Percentiles rank a stretch among this genome's conserved stretches.
phyloP scores from a whole-genome alignment of 1,139 yeast species.

The Debaryomyces fabryi region DNA sequence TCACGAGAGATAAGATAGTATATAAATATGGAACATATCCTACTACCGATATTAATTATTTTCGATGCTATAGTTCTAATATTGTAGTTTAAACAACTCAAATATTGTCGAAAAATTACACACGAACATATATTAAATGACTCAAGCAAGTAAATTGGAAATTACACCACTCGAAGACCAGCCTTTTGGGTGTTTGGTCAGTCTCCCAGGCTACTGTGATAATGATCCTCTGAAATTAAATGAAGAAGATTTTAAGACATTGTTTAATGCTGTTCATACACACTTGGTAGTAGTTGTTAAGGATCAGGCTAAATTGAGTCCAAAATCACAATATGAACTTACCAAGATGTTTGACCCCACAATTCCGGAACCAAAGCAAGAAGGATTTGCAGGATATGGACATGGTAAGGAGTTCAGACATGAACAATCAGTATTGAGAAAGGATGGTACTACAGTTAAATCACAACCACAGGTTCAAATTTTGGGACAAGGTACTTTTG shows the following conservation, averaged over 20 bases:
- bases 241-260: constrained; percentile 62
- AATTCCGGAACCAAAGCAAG: constrained; percentile 50
- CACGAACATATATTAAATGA: constrained; percentile 17
- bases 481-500: constrained; percentile 78
- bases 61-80: neutral
- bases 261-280: constrained; percentile 65
- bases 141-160: constrained; percentile 26
- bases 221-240: constrained; percentile 73
- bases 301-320: constrained; percentile 62
- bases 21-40: neutral
- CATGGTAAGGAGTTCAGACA: constrained; percentile 87
- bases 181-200: constrained; percentile 69
- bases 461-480: constrained; percentile 87
- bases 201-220: constrained; percentile 64
- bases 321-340: constrained; percentile 71
- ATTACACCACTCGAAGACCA: constrained; percentile 53
- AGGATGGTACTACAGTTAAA: constrained; percentile 80
- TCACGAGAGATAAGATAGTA: neutral
- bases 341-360: constrained; percentile 80
- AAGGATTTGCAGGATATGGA: constrained; percentile 64
- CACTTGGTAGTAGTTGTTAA: constrained; percentile 77
- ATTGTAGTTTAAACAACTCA: neutral
- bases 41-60: neutral
- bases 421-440: constrained; percentile 70
- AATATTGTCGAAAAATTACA: neutral